Percentiles rank a stretch among this genome's conserved stretches.
These are phyloP conservation scores for Phialocephala sp. DNA, from an alignment of 2,329 filamentous ascomycete species.

Conservation along the genomic window DNA sequence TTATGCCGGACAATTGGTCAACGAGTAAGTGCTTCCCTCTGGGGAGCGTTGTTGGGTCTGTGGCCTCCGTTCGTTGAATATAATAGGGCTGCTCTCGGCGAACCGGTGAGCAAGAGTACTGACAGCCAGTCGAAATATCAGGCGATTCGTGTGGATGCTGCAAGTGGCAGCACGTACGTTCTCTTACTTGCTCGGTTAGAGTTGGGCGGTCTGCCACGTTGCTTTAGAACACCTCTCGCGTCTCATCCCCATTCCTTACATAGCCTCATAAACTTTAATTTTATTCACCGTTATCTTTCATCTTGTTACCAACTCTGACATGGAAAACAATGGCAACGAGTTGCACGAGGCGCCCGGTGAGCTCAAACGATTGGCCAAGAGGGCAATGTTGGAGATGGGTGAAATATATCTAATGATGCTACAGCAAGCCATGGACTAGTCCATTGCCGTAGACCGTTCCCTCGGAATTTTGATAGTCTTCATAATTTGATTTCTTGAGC, in stretches of 20 bases:
- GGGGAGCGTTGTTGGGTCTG: background rate
- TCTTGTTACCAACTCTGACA: background rate
- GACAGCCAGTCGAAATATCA: background rate
- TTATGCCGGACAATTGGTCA: too few species aligned
- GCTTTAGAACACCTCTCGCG: background rate
- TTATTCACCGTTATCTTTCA: background rate
- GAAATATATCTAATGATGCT: background rate
- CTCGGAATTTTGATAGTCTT: too few species aligned
- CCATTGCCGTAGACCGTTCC: background rate
- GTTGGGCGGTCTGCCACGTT: background rate
- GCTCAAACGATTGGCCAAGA: background rate
- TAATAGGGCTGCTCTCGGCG: background rate
- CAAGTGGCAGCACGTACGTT: background rate
- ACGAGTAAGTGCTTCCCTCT: background rate
- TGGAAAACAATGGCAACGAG: background rate
- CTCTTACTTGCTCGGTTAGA: background rate
- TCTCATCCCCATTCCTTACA: background rate
- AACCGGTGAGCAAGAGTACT: background rate
- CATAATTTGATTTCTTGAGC: too few species aligned
- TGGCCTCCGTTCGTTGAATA: background rate
- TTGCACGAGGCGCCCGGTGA: background rate
- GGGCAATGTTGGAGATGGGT: background rate
- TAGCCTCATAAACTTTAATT: background rate
- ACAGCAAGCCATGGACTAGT: background rate
- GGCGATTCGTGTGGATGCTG: background rate